A percentile compares a stretch with the other conserved stretches of the same genome.
Evolutionary conservation across 306 rosid genomes (phyloP).

Genomic region (Cajanus cajan): DNA sequence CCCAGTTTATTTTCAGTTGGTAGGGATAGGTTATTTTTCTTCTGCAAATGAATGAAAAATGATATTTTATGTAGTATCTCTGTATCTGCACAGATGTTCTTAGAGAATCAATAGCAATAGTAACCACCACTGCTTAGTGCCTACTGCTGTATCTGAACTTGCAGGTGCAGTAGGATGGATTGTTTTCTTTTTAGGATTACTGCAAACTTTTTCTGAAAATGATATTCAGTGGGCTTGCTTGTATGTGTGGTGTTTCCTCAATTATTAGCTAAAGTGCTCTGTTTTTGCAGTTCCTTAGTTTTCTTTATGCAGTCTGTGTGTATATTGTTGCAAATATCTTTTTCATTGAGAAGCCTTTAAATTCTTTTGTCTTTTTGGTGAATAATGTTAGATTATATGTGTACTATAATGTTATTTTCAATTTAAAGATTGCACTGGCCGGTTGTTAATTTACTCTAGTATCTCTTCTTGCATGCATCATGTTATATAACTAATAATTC

Average conservation of each 20-base stretch:
- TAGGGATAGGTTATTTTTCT: background rate
- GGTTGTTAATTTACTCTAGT: background rate
- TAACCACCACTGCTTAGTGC: background rate
- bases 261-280: background rate
- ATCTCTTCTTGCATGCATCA: background rate
- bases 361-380: background rate
- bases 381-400: background rate
- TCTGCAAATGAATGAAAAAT: constrained; percentile 8
- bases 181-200: background rate
- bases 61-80: constrained; percentile 13
- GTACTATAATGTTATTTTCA: constrained; percentile 10
- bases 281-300: constrained; percentile 3
- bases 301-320: background rate
- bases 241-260: background rate
- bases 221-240: background rate
- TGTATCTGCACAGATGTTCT: background rate
- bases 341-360: constrained; percentile 8
- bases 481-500: background rate
- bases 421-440: background rate
- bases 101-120: constrained; percentile 11
- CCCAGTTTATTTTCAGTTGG: background rate
- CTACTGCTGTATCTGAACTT: background rate
- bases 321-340: constrained; percentile 4
- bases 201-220: background rate
- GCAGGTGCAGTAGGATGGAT: background rate